A percentile compares a stretch with the other conserved stretches of the same genome.
phyloP scores from a whole-genome alignment of 257 asterid species.

The Solanum paucissectum region DNA sequence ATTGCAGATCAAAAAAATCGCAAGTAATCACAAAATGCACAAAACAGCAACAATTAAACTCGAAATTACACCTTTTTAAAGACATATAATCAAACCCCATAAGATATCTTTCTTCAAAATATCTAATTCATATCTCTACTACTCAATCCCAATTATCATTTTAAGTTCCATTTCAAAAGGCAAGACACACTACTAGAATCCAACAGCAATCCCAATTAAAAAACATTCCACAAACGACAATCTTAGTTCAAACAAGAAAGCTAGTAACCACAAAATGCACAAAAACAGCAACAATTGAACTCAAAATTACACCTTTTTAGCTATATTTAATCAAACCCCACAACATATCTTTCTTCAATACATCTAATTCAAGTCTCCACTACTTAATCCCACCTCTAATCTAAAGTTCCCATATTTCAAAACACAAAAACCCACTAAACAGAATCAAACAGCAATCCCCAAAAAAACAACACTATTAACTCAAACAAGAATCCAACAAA shows the following conservation, averaged over 20 bases:
- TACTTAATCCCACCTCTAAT: background rate
- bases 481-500: background rate
- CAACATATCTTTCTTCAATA: background rate
- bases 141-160: background rate
- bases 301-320: background rate
- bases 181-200: background rate
- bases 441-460: background rate
- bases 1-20: background rate
- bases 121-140: background rate
- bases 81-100: background rate
- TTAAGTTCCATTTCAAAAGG: background rate
- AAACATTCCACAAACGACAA: background rate
- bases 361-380: background rate
- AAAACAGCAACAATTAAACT: background rate
- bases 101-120: background rate
- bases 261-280: background rate
- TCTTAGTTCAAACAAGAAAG: background rate
- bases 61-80: too few species aligned
- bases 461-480: background rate
- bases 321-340: background rate
- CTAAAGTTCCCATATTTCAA: background rate
- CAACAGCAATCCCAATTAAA: background rate
- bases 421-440: background rate
- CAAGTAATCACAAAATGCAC: constrained; percentile 3
- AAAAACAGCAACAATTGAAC: background rate